Evolutionary conservation across 768 basidiomycete genomes (phyloP).

Genomic region (Neoboletus brunneissimus): DNA sequence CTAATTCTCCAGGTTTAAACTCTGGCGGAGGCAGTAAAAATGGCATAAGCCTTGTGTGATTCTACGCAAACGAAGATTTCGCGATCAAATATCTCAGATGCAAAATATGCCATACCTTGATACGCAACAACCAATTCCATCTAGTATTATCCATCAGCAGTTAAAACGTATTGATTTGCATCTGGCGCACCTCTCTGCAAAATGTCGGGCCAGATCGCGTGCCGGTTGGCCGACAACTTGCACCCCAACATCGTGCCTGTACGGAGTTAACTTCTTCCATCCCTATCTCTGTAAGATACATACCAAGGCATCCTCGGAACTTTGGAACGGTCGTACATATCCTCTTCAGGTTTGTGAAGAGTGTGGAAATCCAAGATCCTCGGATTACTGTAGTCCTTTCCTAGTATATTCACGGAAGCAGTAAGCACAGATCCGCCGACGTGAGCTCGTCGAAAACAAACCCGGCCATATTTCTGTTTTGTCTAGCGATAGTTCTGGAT

Average conservation of each 20-base stretch:
- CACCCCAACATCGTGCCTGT: slow-evolving; percentile 94
- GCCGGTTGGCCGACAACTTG: slow-evolving; percentile 97
- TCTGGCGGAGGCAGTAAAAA: slow-evolving; percentile 93
- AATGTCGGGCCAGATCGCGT: slow-evolving; percentile 91
- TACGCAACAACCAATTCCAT: slow-evolving; percentile 92
- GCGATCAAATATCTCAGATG: neutral
- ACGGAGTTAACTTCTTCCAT: neutral
- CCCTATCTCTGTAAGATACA: slow-evolving; percentile 18
- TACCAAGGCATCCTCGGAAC: slow-evolving; percentile 96
- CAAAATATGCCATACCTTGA: slow-evolving; percentile 58
- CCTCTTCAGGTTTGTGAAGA: slow-evolving; percentile 86
- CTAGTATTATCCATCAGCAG: slow-evolving; percentile 37
- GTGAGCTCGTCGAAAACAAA: slow-evolving; percentile 22
- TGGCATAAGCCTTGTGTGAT: slow-evolving; percentile 89
- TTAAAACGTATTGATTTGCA: neutral
- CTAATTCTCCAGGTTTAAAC: slow-evolving; percentile 77
- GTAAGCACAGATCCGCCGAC: neutral
- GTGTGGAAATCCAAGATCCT: slow-evolving; percentile 82
- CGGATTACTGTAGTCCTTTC: slow-evolving; percentile 94
- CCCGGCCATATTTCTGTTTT: slow-evolving; percentile 85
- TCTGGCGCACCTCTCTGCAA: slow-evolving; percentile 72
- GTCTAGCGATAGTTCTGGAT: slow-evolving; percentile 60
- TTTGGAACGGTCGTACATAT: slow-evolving; percentile 91
- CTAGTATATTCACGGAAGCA: slow-evolving; percentile 35
- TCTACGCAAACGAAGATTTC: slow-evolving; percentile 43